Evolutionary conservation across 306 rosid genomes (phyloP).

Genomic region (Sophora flavescens): DNA sequence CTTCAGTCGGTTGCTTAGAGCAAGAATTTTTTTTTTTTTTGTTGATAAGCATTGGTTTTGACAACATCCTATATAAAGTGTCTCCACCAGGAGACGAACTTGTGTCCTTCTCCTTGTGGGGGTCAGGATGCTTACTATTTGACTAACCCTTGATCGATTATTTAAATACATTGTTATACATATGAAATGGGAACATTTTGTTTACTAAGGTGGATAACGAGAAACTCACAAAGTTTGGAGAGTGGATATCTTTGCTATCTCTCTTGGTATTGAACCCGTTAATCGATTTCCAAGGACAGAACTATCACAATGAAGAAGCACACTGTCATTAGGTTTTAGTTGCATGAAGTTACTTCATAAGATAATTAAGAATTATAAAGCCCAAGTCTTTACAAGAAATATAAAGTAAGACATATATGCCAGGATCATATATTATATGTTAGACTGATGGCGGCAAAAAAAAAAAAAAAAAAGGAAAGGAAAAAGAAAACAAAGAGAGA

Average conservation of each 20-base stretch:
- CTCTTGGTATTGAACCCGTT: slow-evolving; percentile 71
- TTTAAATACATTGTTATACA: not conserved
- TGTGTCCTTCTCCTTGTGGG: no score
- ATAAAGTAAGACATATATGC: not conserved
- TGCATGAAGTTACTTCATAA: not conserved
- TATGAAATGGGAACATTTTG: not conserved
- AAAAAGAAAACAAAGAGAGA: slow-evolving; percentile 12
- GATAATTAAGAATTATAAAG: not conserved
- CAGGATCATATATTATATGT: not conserved
- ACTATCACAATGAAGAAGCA: slow-evolving; percentile 50
- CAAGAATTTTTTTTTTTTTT: no score
- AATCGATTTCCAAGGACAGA: slow-evolving; percentile 69
- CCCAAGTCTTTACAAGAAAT: no score
- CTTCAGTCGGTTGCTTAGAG: no score
- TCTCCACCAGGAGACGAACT: no score
- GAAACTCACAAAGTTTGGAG: slow-evolving; percentile 75
- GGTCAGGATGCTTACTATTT: no score
- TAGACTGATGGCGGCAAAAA: not conserved
- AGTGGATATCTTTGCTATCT: slow-evolving; percentile 70
- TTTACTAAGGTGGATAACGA: not conserved
- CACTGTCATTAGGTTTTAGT: slow-evolving; percentile 10
- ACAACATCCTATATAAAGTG: no score
- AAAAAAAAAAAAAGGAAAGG: not conserved
- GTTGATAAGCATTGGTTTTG: no score
- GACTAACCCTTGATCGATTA: no score